Percentiles rank a stretch among this genome's conserved stretches.
Evolutionary conservation across 768 basidiomycete species (phyloP).

Genomic region (Aureoboletus auriporus): DNA sequence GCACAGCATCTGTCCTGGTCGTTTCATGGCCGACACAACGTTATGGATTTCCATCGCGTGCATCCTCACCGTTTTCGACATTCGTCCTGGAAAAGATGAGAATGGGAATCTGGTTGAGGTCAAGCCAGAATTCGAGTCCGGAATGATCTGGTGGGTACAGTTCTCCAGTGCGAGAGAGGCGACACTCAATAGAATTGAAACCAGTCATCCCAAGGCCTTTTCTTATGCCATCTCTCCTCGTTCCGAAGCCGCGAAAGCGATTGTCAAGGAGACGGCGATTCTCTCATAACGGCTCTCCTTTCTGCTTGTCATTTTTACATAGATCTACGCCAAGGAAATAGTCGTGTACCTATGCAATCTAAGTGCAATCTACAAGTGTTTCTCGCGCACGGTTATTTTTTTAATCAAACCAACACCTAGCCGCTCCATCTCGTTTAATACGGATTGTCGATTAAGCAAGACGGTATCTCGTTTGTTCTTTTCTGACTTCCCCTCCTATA

Average conservation of each 20-base stretch:
- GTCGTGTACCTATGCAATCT: not conserved
- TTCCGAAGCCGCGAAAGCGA: conserved; percentile 21
- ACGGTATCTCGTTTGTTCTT: conserved; percentile 55
- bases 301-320: not conserved
- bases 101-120: conserved; percentile 15
- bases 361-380: conserved; percentile 1
- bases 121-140: conserved; percentile 24
- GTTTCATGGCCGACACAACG: conserved; percentile 40
- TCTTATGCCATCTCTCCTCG: conserved; percentile 28
- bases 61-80: conserved; percentile 26
- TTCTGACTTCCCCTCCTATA: conserved; percentile 29
- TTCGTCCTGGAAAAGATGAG: conserved; percentile 17
- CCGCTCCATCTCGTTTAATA: conserved; percentile 74
- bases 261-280: conserved; percentile 28
- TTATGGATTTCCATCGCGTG: conserved; percentile 34
- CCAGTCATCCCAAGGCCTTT: conserved; percentile 31
- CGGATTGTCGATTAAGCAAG: conserved; percentile 56
- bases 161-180: not conserved
- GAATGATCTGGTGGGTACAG: conserved; percentile 28
- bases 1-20: conserved; percentile 40
- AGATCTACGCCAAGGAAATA: not conserved
- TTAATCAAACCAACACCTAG: conserved; percentile 68
- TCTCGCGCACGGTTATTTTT: conserved; percentile 31
- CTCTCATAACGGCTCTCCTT: conserved; percentile 10
- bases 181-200: conserved; percentile 2